These are phyloP conservation scores for Amphirosellinia nigrospora DNA, from an alignment of 495 filamentous ascomycete species.

Conservation along the genomic window DNA sequence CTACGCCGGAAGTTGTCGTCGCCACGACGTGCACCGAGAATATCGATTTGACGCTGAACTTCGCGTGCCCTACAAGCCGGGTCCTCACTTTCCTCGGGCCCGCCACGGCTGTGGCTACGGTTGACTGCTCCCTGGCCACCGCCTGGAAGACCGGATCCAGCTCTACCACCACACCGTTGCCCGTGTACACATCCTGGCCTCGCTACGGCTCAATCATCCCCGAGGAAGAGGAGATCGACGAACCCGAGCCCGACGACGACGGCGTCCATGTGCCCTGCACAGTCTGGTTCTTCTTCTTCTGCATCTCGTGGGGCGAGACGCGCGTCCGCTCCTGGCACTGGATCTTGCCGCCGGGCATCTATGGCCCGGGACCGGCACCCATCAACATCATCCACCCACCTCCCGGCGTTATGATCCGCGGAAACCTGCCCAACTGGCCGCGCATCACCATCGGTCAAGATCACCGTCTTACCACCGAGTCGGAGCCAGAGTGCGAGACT, in stretches of 20 bases:
- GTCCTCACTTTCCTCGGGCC: not conserved
- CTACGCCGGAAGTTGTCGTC: not conserved
- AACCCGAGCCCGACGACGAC: constrained; percentile 15
- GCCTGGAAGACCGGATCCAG: not conserved
- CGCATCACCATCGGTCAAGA: constrained; percentile 29
- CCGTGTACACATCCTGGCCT: not conserved
- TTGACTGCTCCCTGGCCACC: not conserved
- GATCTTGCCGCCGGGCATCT: constrained; percentile 30
- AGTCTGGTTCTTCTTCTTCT: constrained; percentile 32
- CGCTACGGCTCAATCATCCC: not conserved
- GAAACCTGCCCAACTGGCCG: constrained; percentile 29
- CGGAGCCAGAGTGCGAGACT: constrained; percentile 10
- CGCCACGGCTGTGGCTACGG: not conserved
- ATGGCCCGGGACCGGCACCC: constrained; percentile 26
- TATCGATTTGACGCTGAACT: too few relatives aligned
- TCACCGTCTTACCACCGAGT: constrained; percentile 16
- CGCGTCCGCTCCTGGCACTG: constrained; percentile 24
- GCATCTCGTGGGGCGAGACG: constrained; percentile 21
- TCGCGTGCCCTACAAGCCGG: constrained; percentile 7
- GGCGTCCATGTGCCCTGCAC: constrained; percentile 21
- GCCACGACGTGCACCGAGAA: constrained; percentile 6
- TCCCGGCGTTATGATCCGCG: constrained; percentile 25
- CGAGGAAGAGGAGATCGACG: not conserved
- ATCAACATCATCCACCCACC: constrained; percentile 12
- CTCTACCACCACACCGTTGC: not conserved